A percentile compares a stretch with the other conserved stretches of the same genome.
Evolutionary conservation across 1,284 basidiomycete species (phyloP).

Genomic region (Salmacisia buchloeana): DNA sequence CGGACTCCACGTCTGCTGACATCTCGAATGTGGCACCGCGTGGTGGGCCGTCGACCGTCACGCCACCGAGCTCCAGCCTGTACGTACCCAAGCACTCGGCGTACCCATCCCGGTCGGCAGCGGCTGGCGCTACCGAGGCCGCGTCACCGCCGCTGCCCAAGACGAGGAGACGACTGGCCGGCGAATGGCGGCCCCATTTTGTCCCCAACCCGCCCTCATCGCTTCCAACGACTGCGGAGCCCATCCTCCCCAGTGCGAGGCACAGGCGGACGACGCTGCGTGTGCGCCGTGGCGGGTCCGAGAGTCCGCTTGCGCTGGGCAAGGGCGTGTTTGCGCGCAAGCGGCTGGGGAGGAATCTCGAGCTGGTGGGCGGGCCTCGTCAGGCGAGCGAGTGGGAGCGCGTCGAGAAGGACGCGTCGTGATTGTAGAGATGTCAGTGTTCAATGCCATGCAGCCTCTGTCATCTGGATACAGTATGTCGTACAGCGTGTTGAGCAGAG

Average conservation of each 20-base stretch:
- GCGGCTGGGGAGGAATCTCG: neutral
- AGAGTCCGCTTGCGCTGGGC: neutral
- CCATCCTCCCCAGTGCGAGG: no score
- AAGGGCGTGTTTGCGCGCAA: constrained; percentile 7
- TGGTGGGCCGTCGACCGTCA: neutral
- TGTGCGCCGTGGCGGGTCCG: neutral
- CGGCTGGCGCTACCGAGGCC: no score
- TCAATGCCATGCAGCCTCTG: no score
- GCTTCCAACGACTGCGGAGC: neutral
- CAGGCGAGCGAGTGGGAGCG: neutral
- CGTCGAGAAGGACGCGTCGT: no score
- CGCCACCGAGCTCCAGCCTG: neutral
- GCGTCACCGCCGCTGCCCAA: no score
- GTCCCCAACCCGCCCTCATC: neutral
- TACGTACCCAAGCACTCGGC: neutral
- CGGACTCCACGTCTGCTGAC: neutral
- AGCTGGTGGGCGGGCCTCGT: neutral
- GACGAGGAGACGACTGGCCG: neutral
- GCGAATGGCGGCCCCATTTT: constrained; percentile 3
- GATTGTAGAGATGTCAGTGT: no score
- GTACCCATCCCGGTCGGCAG: neutral
- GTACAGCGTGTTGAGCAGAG: neutral
- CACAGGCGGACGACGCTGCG: neutral
- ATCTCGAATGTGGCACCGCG: neutral
- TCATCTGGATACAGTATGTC: no score